phyloP scores from a whole-genome alignment of 139 green algal species.

The Zygnema cylindricum region DNA sequence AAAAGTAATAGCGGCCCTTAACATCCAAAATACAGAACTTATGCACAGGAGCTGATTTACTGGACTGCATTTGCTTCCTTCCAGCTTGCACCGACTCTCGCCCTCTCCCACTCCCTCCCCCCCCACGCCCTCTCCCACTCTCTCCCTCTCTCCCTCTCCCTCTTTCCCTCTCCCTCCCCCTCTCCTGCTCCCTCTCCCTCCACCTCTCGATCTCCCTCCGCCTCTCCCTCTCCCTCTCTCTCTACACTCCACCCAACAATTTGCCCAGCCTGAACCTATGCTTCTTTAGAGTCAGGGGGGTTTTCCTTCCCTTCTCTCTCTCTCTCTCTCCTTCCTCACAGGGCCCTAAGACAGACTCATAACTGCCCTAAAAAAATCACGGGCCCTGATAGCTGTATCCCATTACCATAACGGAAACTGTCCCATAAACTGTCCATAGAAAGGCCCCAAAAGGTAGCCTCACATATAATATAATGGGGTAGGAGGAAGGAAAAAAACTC shows the following conservation, averaged over 20 bases:
- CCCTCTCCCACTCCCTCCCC: conserved; percentile 10
- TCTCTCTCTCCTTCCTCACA: not conserved
- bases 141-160: not conserved
- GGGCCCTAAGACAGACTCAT: conserved; percentile 12
- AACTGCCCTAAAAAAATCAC: not conserved
- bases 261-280: not conserved
- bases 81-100: not conserved
- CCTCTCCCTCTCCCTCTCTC: not conserved
- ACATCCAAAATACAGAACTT: too few relatives aligned
- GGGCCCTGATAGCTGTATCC: not conserved
- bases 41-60: too few relatives aligned
- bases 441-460: not conserved
- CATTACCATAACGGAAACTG: not conserved
- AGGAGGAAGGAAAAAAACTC: not conserved
- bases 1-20: too few relatives aligned
- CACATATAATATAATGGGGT: not conserved
- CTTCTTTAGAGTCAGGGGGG: too few relatives aligned
- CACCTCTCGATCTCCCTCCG: too few relatives aligned
- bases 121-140: not conserved
- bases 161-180: not conserved
- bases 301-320: not conserved
- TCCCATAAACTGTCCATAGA: not conserved
- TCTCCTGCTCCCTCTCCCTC: too few relatives aligned
- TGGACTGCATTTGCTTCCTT: not conserved
- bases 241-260: not conserved